Percentiles rank a stretch among this genome's conserved stretches.
Evolutionary conservation across 352 stramenopile species (phyloP).

Genomic region (Phytopythium ostracodes): DNA sequence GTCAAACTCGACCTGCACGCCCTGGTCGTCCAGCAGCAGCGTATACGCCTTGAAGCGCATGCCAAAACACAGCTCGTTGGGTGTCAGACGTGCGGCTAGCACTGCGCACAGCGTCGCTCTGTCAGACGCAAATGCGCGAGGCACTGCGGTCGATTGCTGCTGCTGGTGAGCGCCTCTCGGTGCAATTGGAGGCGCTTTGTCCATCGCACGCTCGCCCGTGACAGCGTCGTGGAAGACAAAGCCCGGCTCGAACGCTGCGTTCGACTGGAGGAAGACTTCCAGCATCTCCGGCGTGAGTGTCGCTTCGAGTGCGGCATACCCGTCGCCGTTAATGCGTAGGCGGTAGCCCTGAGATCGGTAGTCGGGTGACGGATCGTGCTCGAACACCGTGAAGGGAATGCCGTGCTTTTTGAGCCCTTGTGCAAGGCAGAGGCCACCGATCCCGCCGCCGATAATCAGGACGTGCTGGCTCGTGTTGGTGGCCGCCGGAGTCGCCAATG

Average conservation of each 20-base stretch:
- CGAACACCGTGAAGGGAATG: constrained; percentile 67
- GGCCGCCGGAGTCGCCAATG: no score
- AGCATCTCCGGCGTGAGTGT: constrained; percentile 37
- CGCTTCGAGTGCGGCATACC: constrained; percentile 49
- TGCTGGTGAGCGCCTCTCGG: constrained; percentile 21
- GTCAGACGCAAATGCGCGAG: constrained; percentile 34
- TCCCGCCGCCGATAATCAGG: constrained; percentile 47
- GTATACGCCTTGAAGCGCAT: constrained; percentile 51
- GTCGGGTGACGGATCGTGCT: constrained; percentile 51
- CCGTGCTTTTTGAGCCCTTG: constrained; percentile 58
- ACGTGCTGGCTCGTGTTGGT: constrained; percentile 21
- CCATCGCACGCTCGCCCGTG: constrained; percentile 8
- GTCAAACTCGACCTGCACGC: constrained; percentile 49
- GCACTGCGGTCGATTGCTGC: constrained; percentile 12
- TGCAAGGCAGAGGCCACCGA: constrained; percentile 56
- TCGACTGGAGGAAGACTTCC: constrained; percentile 50
- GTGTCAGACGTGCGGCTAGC: constrained; percentile 41
- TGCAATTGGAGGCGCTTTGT: constrained; percentile 1
- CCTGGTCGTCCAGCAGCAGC: constrained; percentile 27
- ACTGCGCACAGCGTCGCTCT: constrained; percentile 32
- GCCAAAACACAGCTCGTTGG: constrained; percentile 48
- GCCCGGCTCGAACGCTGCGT: constrained; percentile 40
- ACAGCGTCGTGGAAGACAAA: constrained; percentile 48
- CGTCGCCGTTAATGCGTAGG: constrained; percentile 49
- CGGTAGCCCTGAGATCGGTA: constrained; percentile 57